phyloP scores from a whole-genome alignment of 2,329 filamentous ascomycete genomes.

The Trichoderma atroviride region DNA sequence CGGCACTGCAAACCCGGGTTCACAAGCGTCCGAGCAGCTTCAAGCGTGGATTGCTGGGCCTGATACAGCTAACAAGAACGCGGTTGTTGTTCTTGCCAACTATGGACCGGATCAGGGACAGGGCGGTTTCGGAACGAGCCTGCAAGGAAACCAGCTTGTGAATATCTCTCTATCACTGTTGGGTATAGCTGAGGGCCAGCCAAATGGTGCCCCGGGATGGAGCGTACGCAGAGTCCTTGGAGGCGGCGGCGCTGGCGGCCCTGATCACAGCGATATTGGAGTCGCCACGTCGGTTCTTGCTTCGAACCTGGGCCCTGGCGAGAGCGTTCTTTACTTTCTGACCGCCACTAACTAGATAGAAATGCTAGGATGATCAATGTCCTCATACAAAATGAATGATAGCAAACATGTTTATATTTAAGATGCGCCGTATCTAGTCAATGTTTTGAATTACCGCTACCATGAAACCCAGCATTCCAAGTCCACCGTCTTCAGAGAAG shows the following conservation, averaged over 20 bases:
- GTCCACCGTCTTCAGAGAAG: not conserved
- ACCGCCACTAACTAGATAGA: not conserved
- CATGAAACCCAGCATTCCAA: not conserved
- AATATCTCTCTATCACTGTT: conserved; percentile 13
- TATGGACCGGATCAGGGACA: conserved; percentile 13
- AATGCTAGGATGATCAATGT: not conserved
- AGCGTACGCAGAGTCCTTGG: conserved; percentile 17
- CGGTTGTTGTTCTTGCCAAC: conserved; percentile 15
- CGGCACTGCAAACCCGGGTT: conserved; percentile 3
- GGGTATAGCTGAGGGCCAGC: conserved; percentile 3
- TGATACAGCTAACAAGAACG: conserved; percentile 1
- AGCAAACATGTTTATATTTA: not conserved
- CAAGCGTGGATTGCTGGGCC: conserved; percentile 19
- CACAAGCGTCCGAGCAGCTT: conserved; percentile 10
- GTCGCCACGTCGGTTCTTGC: not conserved
- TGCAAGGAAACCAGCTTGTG: conserved; percentile 11
- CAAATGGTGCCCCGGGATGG: conserved; percentile 13
- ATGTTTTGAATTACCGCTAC: not conserved
- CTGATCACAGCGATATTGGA: conserved; percentile 12
- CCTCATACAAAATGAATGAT: not conserved
- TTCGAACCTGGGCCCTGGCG: conserved; percentile 2
- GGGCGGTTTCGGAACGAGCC: not conserved
- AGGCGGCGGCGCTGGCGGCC: conserved; percentile 8
- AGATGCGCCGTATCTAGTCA: not conserved
- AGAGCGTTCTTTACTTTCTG: conserved; percentile 5